A percentile compares a stretch with the other conserved stretches of the same genome.
These are phyloP conservation scores for Penicillium verrucosum DNA, from an alignment of 2,329 filamentous ascomycete species.

Conservation along the genomic window DNA sequence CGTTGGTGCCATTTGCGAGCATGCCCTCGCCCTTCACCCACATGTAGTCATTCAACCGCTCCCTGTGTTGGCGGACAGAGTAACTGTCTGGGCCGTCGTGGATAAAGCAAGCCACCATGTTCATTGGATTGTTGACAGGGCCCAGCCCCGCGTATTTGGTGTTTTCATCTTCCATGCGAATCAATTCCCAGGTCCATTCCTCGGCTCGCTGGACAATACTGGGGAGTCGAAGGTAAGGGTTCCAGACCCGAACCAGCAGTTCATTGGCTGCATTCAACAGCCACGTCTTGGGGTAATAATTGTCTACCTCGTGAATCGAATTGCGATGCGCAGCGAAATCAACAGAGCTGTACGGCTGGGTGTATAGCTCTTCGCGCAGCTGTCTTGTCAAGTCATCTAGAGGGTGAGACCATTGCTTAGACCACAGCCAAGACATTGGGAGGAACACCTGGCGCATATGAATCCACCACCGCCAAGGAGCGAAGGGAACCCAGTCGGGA, in stretches of 20 bases:
- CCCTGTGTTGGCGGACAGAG: constrained; percentile 71
- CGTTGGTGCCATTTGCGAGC: constrained; percentile 93
- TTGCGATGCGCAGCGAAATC: constrained; percentile 77
- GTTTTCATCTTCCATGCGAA: constrained; percentile 90
- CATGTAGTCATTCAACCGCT: constrained; percentile 78
- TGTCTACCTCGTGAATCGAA: constrained; percentile 72
- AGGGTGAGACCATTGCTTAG: constrained; percentile 73
- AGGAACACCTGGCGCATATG: constrained; percentile 97
- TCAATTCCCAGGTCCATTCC: constrained; percentile 74
- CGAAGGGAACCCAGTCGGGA: constrained; percentile 84
- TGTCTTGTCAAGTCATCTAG: constrained; percentile 69
- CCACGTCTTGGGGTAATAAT: constrained; percentile 91
- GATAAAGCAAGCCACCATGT: constrained; percentile 80
- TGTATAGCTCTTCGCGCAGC: constrained; percentile 77
- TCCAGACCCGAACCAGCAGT: constrained; percentile 74
- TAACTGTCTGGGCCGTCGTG: constrained; percentile 72
- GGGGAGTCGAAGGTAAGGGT: constrained; percentile 68
- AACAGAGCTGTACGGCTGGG: constrained; percentile 72
- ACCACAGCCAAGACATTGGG: constrained; percentile 87
- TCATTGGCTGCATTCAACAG: constrained; percentile 76
- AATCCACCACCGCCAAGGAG: constrained; percentile 96
- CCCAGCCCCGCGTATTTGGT: constrained; percentile 83
- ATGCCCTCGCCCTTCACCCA: constrained; percentile 93
- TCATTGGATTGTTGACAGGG: constrained; percentile 87
- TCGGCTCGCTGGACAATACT: constrained; percentile 69